These are phyloP conservation scores for Diaporthe citriasiana DNA, from an alignment of 2,329 filamentous ascomycete species.

Conservation along the genomic window DNA sequence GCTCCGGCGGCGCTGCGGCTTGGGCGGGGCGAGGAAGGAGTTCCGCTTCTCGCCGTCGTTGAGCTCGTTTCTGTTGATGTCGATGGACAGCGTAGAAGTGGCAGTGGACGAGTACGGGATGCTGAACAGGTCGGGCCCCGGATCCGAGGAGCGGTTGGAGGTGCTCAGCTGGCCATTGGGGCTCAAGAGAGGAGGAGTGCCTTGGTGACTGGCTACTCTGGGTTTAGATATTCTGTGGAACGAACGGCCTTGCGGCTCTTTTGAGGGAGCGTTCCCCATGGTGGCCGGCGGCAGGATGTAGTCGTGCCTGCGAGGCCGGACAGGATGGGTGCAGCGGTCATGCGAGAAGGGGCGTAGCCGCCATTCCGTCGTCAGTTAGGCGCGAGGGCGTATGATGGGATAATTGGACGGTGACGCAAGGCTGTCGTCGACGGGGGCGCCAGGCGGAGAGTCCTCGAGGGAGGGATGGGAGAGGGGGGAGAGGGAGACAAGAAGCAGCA, in stretches of 20 bases:
- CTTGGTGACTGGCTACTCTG: conserved; percentile 28
- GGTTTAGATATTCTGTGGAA: conserved; percentile 41
- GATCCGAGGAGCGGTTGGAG: conserved; percentile 16
- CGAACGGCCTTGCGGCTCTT: conserved; percentile 38
- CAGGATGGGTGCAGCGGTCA: conserved; percentile 36
- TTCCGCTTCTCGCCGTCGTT: conserved; percentile 33
- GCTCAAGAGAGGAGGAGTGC: conserved; percentile 21
- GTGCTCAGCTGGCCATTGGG: conserved; percentile 22
- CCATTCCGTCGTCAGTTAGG: conserved; percentile 41
- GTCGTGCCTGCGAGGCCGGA: conserved; percentile 27
- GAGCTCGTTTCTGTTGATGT: conserved; percentile 45
- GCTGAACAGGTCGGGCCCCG: conserved; percentile 33
- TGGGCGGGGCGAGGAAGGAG: conserved; percentile 35
- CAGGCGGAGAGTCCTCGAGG: not conserved
- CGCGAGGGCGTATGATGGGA: conserved; percentile 6
- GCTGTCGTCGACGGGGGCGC: conserved; percentile 14
- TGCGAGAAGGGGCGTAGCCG: conserved; percentile 34
- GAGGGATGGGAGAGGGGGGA: not conserved
- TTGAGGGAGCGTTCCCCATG: conserved; percentile 43
- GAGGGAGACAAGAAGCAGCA: conserved; percentile 18
- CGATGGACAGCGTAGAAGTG: conserved; percentile 22
- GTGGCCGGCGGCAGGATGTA: conserved; percentile 25
- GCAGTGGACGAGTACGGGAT: conserved; percentile 40
- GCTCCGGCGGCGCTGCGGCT: conserved; percentile 57
- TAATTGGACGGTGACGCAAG: conserved; percentile 35